Evolutionary conservation across 1,139 yeast genomes (phyloP).

Genomic region (Lodderomyces margitis): DNA sequence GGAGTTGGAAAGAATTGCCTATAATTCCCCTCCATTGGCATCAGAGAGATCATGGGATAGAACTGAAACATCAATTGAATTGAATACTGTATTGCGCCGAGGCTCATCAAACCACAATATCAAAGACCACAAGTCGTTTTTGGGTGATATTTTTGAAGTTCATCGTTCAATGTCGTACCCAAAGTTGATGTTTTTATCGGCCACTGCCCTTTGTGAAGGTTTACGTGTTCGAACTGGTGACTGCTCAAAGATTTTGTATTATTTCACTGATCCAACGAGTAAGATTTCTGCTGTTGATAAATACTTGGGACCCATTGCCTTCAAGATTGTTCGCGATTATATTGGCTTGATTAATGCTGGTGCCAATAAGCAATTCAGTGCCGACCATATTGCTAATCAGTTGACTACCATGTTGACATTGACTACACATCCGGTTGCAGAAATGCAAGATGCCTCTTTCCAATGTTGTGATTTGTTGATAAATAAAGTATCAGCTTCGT

Average conservation of each 20-base stretch:
- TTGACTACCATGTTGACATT: constrained; percentile 64
- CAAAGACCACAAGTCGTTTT: constrained; percentile 66
- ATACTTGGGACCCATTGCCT: constrained; percentile 64
- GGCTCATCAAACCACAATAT: constrained; percentile 85
- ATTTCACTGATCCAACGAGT: constrained; percentile 85
- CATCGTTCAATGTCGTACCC: constrained; percentile 66
- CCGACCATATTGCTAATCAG: constrained; percentile 66
- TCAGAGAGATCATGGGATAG: constrained; percentile 83
- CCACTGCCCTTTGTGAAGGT: constrained; percentile 75
- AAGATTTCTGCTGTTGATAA: constrained; percentile 70
- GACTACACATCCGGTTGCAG: constrained; percentile 76
- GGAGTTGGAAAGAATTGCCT: constrained; percentile 71
- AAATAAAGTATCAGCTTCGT: constrained; percentile 69
- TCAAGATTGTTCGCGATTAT: constrained; percentile 59
- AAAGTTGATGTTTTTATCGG: constrained; percentile 84
- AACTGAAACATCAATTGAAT: constrained; percentile 87
- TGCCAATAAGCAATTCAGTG: constrained; percentile 50
- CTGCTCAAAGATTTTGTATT: constrained; percentile 69
- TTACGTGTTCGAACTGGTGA: constrained; percentile 79
- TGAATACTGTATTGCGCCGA: constrained; percentile 86
- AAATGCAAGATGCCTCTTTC: constrained; percentile 78
- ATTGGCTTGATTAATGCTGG: constrained; percentile 45
- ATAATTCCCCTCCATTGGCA: constrained; percentile 88
- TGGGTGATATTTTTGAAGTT: constrained; percentile 50
- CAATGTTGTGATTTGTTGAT: constrained; percentile 74